Evolutionary conservation across 2,329 filamentous ascomycete genomes (phyloP), one percentile per base, ranked within the genome.

Genomic region (Immersiporthe knoxdaviesiana): DNA sequence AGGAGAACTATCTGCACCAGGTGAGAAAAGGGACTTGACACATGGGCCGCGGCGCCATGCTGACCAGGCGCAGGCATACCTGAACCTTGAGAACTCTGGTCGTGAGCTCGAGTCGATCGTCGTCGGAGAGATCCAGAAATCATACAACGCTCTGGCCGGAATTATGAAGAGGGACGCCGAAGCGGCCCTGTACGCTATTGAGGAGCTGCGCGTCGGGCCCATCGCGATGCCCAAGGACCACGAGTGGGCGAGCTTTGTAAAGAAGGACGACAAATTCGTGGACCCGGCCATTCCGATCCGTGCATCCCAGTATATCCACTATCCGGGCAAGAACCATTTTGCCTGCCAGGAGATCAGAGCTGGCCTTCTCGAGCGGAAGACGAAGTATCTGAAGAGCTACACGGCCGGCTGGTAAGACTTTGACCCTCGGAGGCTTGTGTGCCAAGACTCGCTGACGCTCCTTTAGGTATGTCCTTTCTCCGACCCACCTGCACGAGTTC

Each of bases 341-440:
- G 89, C 92, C 66, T 79, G 93, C 85, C 78, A 92, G 71, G 95
- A 98, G 79, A 92, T 99, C 66, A 87, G 94, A 71, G 93, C 93
- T 27, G 96, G 96, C 2, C 90, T 97, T 80, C 84, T 99, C 47
- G 96, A 99, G 83, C 91, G 96, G 74, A 98, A 98, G 89, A 97
- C 94, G 87, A 99, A 98, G 78, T 99, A 98, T 77, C 83, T 99
- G 71, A 98, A 97, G 84, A 97, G 94, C 79, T 97, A 97, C 79
- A 96, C 94, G 10, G 92, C 94, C 35, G 95, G 95, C 77, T 98
- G 95, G 94, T 95, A 84, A 81, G 90, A n/a, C n/a, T 37, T 52
- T 32, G 58, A 6, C 16, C n/a, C 59, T 56, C 56, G 7, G 47
- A 59, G 18, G 54, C 44, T 32, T 2, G 18, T 21, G 44, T 54